phyloP scores from a whole-genome alignment of 257 asterid genomes.

The Dorcoceras hygrometricum region DNA sequence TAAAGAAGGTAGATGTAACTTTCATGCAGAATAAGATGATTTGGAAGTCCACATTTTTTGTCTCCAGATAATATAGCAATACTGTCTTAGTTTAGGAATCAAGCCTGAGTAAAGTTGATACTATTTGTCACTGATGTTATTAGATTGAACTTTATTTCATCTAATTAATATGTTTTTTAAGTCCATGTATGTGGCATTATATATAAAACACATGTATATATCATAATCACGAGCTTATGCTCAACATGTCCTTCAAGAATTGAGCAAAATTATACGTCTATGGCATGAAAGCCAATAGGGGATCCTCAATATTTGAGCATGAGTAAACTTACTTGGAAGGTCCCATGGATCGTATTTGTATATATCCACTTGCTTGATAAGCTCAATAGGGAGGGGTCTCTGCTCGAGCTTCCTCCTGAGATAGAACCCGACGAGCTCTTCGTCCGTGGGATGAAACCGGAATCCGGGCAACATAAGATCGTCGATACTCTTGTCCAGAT shows the following conservation, averaged over 20 bases:
- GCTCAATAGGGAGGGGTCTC: slow-evolving; percentile 58
- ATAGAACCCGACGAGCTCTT: slow-evolving; percentile 75
- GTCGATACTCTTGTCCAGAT: slow-evolving; percentile 49
- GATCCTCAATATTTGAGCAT: too few relatives aligned
- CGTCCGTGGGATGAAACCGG: slow-evolving; percentile 84
- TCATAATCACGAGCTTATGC: too few relatives aligned
- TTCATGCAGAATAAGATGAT: neutral
- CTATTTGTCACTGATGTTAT: too few relatives aligned
- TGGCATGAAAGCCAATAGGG: too few relatives aligned
- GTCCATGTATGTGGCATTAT: too few relatives aligned
- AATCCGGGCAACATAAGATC: slow-evolving; percentile 80
- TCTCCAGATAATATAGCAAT: neutral
- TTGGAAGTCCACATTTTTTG: too few relatives aligned
- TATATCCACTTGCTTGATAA: slow-evolving; percentile 76
- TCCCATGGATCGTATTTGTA: slow-evolving; percentile 94
- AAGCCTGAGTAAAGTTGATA: too few relatives aligned
- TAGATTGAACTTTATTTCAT: too few relatives aligned
- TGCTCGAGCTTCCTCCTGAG: slow-evolving; percentile 68
- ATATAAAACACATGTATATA: too few relatives aligned
- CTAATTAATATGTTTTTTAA: too few relatives aligned
- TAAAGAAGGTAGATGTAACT: slow-evolving; percentile 13
- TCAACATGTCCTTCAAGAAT: too few relatives aligned
- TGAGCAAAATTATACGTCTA: neutral
- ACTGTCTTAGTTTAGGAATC: too few relatives aligned
- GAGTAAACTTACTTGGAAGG: slow-evolving; percentile 63